Conservation (phyloP, 2,329 filamentous ascomycete genomes). For the Aspergillus hortae region DNA sequence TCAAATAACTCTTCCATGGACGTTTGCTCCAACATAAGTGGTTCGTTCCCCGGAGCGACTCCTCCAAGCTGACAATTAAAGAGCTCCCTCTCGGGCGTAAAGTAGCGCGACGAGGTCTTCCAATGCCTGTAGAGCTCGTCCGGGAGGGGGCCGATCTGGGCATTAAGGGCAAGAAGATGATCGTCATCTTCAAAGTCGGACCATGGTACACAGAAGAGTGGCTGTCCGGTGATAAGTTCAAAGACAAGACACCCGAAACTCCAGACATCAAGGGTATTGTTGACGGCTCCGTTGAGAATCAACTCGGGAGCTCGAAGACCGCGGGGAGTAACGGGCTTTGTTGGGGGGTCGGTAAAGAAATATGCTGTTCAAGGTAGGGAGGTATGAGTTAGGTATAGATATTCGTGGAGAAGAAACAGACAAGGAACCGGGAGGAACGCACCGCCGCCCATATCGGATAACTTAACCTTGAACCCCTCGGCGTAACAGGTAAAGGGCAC, state of each 20-base stretch:
- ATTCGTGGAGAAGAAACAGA: conserved; percentile 8
- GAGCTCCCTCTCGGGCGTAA: conserved; percentile 16
- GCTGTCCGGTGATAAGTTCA: conserved; percentile 28
- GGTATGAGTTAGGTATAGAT: background rate
- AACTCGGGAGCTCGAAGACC: conserved; percentile 27
- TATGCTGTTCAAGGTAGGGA: conserved; percentile 15
- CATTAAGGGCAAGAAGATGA: too few relatives aligned
- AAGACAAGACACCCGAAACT: conserved; percentile 30
- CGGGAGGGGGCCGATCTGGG: too few relatives aligned
- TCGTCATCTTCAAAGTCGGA: background rate
- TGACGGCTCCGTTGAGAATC: conserved; percentile 21
- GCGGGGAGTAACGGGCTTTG: conserved; percentile 19
- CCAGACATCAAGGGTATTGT: conserved; percentile 27
- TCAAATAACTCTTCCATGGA: conserved; percentile 24
- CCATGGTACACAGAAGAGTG: conserved; percentile 19
- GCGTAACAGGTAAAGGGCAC: conserved; percentile 19
- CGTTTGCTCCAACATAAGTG: conserved; percentile 17
- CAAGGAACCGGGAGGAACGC: conserved; percentile 11
- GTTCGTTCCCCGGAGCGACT: conserved; percentile 18
- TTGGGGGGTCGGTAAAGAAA: conserved; percentile 22
- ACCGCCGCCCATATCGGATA: conserved; percentile 30
- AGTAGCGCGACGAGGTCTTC: conserved; percentile 25
- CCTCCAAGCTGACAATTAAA: conserved; percentile 19
- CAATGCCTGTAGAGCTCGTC: conserved; percentile 9
- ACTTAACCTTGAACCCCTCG: conserved; percentile 23